Base-by-base conservation (phyloP, 2,329 filamentous ascomycete genomes). In the Trichoderma harzianum region DNA sequence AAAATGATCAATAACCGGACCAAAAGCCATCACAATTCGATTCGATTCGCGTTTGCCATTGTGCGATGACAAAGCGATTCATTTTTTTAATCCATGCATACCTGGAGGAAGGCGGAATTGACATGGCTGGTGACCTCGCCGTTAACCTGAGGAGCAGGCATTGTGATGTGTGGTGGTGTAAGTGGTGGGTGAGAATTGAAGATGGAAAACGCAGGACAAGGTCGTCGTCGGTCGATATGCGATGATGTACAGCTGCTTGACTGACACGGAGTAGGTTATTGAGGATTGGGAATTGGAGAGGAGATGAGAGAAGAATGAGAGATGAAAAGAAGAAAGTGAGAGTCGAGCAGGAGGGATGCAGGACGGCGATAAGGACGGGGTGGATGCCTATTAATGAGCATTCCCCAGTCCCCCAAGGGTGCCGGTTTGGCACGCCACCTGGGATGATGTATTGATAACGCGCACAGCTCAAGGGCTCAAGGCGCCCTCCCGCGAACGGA, bases 31-130 rank as follows among this genome's bases (percentile, higher is more conserved):
- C 3, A 14, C 18, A 43, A 34, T 34, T 60, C n/a, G 12, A 5
- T 21, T 14, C 10, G 12, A 34, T 21, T 8, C 18, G 30, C 21
- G 21, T 51, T 32, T 51, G 26, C 28, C 36, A 61, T 51, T 34
- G 36, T n/a, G 28, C 16, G 7, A 18, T n/a, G 18, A n/a, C 28
- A n/a, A 34, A 4, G 18, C 18, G n/a, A 51, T 16, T 21, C n/a
- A n/a, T 28, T 39, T 43, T 18, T 32, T 43, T 32, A 1, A 32
- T 51, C n/a, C 6, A 16, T 58, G 28, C 81, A 47, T 82, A 87
- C 86, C 78, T 85, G 81, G 70, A 88, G 69, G 77, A 87, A 87
- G 70, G 84, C 85, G 63, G 86, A 88, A 75, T 80, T 81, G 51
- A 81, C 79, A 69, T 83, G 80, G 66, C 82, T 82, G 74, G 83